phyloP scores from a whole-genome alignment of 768 basidiomycete species.

The Phylloporus rhodoxanthus region DNA sequence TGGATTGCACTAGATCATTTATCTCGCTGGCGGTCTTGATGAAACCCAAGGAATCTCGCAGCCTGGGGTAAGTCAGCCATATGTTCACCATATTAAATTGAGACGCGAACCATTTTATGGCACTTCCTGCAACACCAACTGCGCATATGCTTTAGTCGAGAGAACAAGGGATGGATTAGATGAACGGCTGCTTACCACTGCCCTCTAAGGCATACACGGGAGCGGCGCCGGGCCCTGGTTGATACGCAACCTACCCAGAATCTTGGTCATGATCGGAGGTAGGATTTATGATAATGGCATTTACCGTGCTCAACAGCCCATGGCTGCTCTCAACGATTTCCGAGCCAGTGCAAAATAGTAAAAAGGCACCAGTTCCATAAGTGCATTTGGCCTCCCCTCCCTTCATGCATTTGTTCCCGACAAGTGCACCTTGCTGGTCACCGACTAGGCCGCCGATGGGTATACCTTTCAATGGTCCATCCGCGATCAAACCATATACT shows the following conservation, averaged over 20 bases:
- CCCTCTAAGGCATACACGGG: slow-evolving; percentile 95
- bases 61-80: slow-evolving; percentile 36
- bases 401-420: slow-evolving; percentile 93
- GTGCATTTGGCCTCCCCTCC: slow-evolving; percentile 96
- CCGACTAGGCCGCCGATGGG: slow-evolving; percentile 91
- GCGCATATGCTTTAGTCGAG: background rate
- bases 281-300: slow-evolving; percentile 9
- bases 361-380: slow-evolving; percentile 95
- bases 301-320: slow-evolving; percentile 83
- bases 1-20: slow-evolving; percentile 75
- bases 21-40: slow-evolving; percentile 79
- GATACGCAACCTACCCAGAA: slow-evolving; percentile 70
- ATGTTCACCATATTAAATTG: background rate
- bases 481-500: slow-evolving; percentile 75
- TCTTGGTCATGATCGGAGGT: background rate
- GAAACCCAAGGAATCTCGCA: slow-evolving; percentile 84
- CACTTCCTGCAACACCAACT: slow-evolving; percentile 94
- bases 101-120: slow-evolving; percentile 72
- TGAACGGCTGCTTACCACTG: slow-evolving; percentile 55
- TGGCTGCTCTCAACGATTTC: slow-evolving; percentile 82
- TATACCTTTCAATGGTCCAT: slow-evolving; percentile 64
- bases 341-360: slow-evolving; percentile 89
- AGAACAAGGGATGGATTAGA: background rate
- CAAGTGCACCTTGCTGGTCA: slow-evolving; percentile 96
- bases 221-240: slow-evolving; percentile 69